phyloP scores from a whole-genome alignment of 169 alveolate genomes.

The Plasmodium billcollinsi region DNA sequence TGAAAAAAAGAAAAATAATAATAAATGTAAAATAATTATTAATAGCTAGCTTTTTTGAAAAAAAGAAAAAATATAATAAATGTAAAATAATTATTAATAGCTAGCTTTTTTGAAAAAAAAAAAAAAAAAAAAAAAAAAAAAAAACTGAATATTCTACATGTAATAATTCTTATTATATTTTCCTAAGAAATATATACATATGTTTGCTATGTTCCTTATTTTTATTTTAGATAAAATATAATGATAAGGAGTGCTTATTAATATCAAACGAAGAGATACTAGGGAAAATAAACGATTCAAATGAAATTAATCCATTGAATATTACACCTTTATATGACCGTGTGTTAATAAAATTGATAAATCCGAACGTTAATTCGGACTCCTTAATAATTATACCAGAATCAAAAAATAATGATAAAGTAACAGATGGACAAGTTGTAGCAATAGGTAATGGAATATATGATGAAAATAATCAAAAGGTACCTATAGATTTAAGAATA shows the following conservation, averaged over 20 bases:
- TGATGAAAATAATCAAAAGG: slow-evolving; percentile 57
- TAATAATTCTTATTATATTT: too few species aligned
- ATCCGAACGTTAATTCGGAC: slow-evolving; percentile 27
- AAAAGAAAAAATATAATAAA: neutral
- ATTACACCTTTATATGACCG: slow-evolving; percentile 73
- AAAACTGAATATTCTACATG: neutral
- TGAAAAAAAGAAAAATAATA: neutral
- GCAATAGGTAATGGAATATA: slow-evolving; percentile 63
- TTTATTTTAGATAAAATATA: slow-evolving; percentile 35
- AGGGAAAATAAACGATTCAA: slow-evolving; percentile 44
- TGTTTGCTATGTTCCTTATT: too few species aligned
- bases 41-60: neutral
- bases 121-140: slow-evolving; percentile 4
- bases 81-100: neutral
- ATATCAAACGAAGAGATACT: slow-evolving; percentile 72
- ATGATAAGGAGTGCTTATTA: slow-evolving; percentile 67
- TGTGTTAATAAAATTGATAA: slow-evolving; percentile 55
- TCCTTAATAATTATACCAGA: slow-evolving; percentile 70
- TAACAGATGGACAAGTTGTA: slow-evolving; percentile 61
- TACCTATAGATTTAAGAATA: slow-evolving; percentile 50
- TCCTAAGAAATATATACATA: too few species aligned
- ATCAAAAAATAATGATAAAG: slow-evolving; percentile 35
- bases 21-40: neutral
- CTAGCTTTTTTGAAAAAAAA: neutral
- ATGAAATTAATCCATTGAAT: slow-evolving; percentile 50